A percentile compares a stretch with the other conserved stretches of the same genome.
These are phyloP conservation scores for Pleurotus pulmonarius DNA, from an alignment of 768 basidiomycete species.

Conservation along the genomic window DNA sequence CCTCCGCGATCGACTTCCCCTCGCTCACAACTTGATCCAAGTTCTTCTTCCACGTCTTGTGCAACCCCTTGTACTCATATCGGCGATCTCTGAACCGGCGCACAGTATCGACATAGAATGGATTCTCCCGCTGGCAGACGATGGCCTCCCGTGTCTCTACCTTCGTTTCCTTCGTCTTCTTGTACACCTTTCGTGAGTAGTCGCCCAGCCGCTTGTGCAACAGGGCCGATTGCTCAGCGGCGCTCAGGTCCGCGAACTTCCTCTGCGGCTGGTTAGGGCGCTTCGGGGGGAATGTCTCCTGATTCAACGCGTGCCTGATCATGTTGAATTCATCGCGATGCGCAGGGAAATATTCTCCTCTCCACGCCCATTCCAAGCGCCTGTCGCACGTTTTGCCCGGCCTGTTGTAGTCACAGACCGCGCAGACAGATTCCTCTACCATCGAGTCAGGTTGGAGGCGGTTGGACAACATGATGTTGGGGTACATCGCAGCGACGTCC, in stretches of 20 bases:
- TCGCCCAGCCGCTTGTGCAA: constrained; percentile 97
- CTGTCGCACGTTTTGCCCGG: constrained; percentile 95
- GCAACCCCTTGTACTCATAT: constrained; percentile 98
- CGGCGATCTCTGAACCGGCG: constrained; percentile 95
- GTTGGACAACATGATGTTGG: constrained; percentile 99
- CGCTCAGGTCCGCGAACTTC: constrained; percentile 78
- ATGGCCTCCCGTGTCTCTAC: constrained; percentile 92
- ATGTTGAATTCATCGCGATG: constrained; percentile 98
- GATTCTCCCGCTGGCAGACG: constrained; percentile 96
- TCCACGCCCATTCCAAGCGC: constrained; percentile 95
- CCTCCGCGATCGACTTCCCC: constrained; percentile 73
- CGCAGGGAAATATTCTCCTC: constrained; percentile 97
- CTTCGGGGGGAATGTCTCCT: constrained; percentile 87
- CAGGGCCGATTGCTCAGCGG: constrained; percentile 85
- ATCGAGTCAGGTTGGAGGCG: constrained; percentile 97
- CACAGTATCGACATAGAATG: constrained; percentile 99
- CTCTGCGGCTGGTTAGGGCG: constrained; percentile 69
- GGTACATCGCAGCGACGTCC: constrained; percentile 99
- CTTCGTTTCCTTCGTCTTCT: constrained; percentile 96
- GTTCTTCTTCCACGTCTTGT: constrained; percentile 99
- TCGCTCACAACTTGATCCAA: constrained; percentile 71
- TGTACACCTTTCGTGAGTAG: constrained; percentile 98
- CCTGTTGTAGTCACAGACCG: constrained; percentile 97
- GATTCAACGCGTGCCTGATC: constrained; percentile 95
- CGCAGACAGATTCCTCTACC: constrained; percentile 93